phyloP scores from a whole-genome alignment of 306 rosid genomes.

The Acacia acuminata region DNA sequence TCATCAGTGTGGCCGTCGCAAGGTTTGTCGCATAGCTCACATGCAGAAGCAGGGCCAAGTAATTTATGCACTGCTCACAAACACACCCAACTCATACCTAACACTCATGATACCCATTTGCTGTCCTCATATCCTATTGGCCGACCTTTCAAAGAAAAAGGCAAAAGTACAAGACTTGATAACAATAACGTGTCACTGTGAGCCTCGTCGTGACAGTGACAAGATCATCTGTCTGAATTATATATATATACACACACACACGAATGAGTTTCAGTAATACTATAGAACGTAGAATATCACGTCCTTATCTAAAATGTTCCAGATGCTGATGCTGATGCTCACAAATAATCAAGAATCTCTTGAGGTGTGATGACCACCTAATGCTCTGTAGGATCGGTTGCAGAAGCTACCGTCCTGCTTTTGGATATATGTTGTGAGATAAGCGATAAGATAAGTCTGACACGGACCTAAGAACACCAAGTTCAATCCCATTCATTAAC shows the following conservation, averaged over 20 bases:
- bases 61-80: background rate
- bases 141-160: background rate
- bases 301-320: background rate
- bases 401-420: slow-evolving; percentile 20
- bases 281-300: background rate
- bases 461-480: background rate
- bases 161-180: background rate
- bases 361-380: background rate
- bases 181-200: background rate
- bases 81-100: slow-evolving; percentile 28
- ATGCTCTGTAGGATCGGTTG: slow-evolving; percentile 3
- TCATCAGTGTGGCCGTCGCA: slow-evolving; percentile 1
- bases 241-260: too few relatives aligned
- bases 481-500: background rate
- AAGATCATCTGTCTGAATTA: background rate
- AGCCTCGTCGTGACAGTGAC: slow-evolving; percentile 14
- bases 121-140: slow-evolving; percentile 27
- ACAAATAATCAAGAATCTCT: slow-evolving; percentile 13
- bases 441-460: background rate
- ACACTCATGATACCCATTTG: slow-evolving; percentile 5
- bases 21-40: slow-evolving; percentile 41
- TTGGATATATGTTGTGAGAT: background rate
- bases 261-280: background rate
- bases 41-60: slow-evolving; percentile 22
- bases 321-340: slow-evolving; percentile 1